Base-by-base conservation (phyloP, 805 yeast genomes). In the Pichia scutulata region DNA sequence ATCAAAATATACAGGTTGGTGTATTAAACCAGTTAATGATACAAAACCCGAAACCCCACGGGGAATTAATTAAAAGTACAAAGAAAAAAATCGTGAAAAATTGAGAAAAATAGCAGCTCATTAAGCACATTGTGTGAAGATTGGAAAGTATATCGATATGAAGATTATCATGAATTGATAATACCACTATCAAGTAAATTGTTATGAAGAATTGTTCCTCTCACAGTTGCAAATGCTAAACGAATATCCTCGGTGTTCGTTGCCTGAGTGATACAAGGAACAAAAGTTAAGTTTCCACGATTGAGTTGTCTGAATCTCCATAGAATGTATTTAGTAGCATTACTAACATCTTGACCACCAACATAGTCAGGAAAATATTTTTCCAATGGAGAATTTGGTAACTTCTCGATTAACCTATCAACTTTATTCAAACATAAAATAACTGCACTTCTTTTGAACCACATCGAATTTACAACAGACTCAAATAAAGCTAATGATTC, bases 261-360 rank as follows among this genome's bases (percentile, higher is more conserved):
- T 0, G 97, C 97, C 67, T 89, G 96, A 4, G 97, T 89, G 23
- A 89, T 86, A 66, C 89, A 95, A 13, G 97, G 96, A 60, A 86
- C 86, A 33, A 90, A 78, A 53, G 83, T 85, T 55, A 89, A 71
- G 21, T 89, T 88, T 1, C 93, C 82, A 56, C 95, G 75, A 64
- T 89, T 90, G 44, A 87, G 80, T 64, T 85, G 89, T 39, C 87
- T 82, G 64, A 89, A 89, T 62, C 95, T 76, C 95, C 96, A 88
- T 41, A 89, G 74, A 52, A 90, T 88, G 60, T 89, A 89, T 66
- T 88, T 89, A 36, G 93, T 95, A 19, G 96, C 97, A 64, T 87
- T 89, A 60, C 85, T 84, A 49, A 89, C 85, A 63, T 88, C 90
- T 54, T 76, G 74, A n/a, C 96, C 96, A 36, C 97, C 97, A 21